phyloP scores from a whole-genome alignment of 2,329 filamentous ascomycete genomes.

The Aureobasidium zeae region DNA sequence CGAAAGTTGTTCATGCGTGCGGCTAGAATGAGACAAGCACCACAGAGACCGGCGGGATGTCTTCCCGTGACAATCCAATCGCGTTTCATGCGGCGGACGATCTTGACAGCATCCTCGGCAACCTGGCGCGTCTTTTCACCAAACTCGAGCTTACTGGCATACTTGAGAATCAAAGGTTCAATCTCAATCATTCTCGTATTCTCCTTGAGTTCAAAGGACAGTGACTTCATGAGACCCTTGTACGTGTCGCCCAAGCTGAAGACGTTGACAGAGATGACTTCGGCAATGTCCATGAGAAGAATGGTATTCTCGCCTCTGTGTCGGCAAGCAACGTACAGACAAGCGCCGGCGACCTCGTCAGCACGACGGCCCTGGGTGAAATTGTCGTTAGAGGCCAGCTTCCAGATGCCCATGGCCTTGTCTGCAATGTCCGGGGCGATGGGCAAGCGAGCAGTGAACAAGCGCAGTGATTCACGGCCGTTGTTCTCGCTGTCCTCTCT shows the following conservation, averaged over 20 bases:
- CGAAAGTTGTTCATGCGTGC: slow-evolving; percentile 98
- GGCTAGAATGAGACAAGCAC: slow-evolving; percentile 86
- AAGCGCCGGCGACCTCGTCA: slow-evolving; percentile 78
- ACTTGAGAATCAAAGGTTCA: slow-evolving; percentile 84
- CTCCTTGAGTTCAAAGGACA: slow-evolving; percentile 55
- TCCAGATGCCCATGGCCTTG: slow-evolving; percentile 36
- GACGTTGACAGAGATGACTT: slow-evolving; percentile 75
- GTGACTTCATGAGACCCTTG: slow-evolving; percentile 63
- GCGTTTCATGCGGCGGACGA: slow-evolving; percentile 85
- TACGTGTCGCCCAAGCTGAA: slow-evolving; percentile 87
- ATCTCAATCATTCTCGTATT: slow-evolving; percentile 15
- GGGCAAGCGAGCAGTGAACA: slow-evolving; percentile 32
- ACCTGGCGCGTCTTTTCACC: slow-evolving; percentile 72
- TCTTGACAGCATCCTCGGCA: slow-evolving; percentile 75
- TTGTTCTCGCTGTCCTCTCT: slow-evolving; percentile 47
- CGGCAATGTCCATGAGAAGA: slow-evolving; percentile 93
- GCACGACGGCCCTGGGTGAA: slow-evolving; percentile 76
- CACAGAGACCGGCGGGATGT: slow-evolving; percentile 86
- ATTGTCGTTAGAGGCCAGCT: slow-evolving; percentile 49
- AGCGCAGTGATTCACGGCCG: slow-evolving; percentile 35
- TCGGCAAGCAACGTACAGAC: slow-evolving; percentile 81
- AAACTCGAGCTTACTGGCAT: slow-evolving; percentile 87
- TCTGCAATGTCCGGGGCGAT: slow-evolving; percentile 30
- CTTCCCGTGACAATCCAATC: slow-evolving; percentile 97
- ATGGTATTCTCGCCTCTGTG: slow-evolving; percentile 68